Base-by-base conservation (phyloP, 2,329 filamentous ascomycete species). In the Claviceps sorghi region DNA sequence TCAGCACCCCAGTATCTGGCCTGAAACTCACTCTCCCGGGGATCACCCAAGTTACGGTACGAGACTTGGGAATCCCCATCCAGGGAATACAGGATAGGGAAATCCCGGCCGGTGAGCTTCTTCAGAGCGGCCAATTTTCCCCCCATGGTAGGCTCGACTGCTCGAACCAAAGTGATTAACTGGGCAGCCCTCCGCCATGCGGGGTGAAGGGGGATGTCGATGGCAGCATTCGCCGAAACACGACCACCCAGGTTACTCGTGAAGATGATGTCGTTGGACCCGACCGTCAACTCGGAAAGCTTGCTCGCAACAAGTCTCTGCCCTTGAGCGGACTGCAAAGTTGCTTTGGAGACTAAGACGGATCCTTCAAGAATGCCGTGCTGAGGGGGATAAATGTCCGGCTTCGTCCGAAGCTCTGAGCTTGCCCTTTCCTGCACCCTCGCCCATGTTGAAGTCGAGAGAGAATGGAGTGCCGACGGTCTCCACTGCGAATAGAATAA, bases 111-210 rank as follows among this genome's bases (percentile, higher is more conserved):
- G 29, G 22, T 41, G 11, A 41, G 48, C n/a, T 19, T 32, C 4
- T 49, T 17, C 2, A 41, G n/a, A 13, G 36, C 36, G 8, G 17
- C 41, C 8, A 42, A 17, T 36, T 49, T 49, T 6, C 42, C 49
- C 49, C 46, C 8, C 8, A 38, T 30, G 15, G 49, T 46, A 2
- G 49, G 49, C 8, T 36, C 30, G 13, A 51, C 32, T 17, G 21
- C 49, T 4, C 49, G 29, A 7, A 51, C 41, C 41, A 51, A 29
- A 7, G 30, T 51, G 30, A 51, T 9, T 11, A 51, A 40, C 4
- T 51, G 49, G 32, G 41, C 49, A n/a, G 49, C 41, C 15, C n/a
- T n/a, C 22, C 49, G 41, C 49, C 49, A 51, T 15, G 49, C 40
- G 9, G 49, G 42, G 26, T 51, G 49, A 7, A 51, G 49, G 30